Evolutionary conservation across 1,284 basidiomycete species (phyloP).

Genomic region (Earliella scabrosa): DNA sequence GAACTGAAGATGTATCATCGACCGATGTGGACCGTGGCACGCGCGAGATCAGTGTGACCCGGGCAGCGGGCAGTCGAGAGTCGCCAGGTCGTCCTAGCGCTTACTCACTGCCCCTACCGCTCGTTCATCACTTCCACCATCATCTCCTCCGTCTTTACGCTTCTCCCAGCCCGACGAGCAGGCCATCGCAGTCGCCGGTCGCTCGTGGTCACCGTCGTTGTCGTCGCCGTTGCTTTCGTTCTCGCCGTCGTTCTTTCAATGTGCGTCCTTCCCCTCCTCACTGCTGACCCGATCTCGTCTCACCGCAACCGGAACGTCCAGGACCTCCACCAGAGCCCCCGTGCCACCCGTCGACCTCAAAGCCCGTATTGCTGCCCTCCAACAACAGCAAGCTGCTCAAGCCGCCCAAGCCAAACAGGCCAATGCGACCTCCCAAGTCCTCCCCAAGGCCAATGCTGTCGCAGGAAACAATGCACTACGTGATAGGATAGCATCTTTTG

Average conservation of each 20-base stretch:
- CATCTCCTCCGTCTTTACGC: conserved; percentile 19
- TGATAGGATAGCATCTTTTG: conserved; percentile 79
- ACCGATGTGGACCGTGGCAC: neutral
- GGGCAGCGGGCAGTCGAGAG: conserved; percentile 4
- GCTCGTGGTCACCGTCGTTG: conserved; percentile 34
- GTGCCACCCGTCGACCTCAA: conserved; percentile 63
- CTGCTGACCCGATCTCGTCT: conserved; percentile 10
- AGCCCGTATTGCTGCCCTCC: conserved; percentile 76
- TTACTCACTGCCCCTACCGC: conserved; percentile 12
- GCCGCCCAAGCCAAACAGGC: conserved; percentile 14
- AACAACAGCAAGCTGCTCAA: conserved; percentile 57
- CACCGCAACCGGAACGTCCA: conserved; percentile 16
- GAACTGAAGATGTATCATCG: neutral
- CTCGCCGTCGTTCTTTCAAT: conserved; percentile 30
- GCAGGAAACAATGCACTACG: conserved; percentile 48
- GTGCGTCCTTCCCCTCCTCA: conserved; percentile 23
- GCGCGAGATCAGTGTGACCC: conserved; percentile 18
- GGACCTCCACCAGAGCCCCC: conserved; percentile 41
- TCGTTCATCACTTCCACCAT: conserved; percentile 31
- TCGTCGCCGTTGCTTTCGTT: conserved; percentile 21
- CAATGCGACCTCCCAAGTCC: conserved; percentile 21
- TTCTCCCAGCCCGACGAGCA: conserved; percentile 29
- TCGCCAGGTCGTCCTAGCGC: neutral
- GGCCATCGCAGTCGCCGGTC: conserved; percentile 39
- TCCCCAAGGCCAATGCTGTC: conserved; percentile 40